phyloP scores from a whole-genome alignment of 495 filamentous ascomycete genomes.

The Symbiotaphrina buchneri region DNA sequence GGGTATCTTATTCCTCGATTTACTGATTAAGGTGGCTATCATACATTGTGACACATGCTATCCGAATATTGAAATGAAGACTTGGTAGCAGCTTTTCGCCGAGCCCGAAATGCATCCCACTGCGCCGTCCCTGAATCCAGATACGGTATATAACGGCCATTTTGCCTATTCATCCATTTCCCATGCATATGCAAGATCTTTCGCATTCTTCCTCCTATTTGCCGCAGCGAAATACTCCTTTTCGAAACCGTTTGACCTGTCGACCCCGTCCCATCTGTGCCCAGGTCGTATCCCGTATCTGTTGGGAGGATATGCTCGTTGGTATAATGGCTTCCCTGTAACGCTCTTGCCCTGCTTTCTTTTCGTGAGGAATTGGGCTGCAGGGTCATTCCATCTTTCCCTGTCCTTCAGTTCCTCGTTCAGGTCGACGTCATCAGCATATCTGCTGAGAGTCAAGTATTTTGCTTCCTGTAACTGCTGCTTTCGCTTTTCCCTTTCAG shows the following conservation, averaged over 20 bases:
- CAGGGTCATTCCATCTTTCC: conserved; percentile 85
- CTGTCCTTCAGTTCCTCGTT: conserved; percentile 59
- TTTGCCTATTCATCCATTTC: conserved; percentile 62
- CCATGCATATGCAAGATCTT: conserved; percentile 77
- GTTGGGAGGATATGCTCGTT: conserved; percentile 67
- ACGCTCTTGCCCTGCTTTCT: conserved; percentile 22
- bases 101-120: too few species aligned
- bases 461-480: conserved; percentile 53
- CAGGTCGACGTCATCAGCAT: conserved; percentile 57
- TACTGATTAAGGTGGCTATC: too few species aligned
- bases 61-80: too few species aligned
- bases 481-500: conserved; percentile 27
- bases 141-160: too few species aligned
- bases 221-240: conserved; percentile 77
- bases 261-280: conserved; percentile 92
- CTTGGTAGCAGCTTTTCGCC: too few species aligned
- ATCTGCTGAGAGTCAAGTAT: conserved; percentile 57
- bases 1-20: too few species aligned
- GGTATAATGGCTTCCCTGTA: conserved; percentile 53
- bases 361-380: conserved; percentile 49
- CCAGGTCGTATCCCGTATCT: conserved; percentile 85
- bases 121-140: neutral
- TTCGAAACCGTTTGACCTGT: conserved; percentile 86
- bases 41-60: too few species aligned
- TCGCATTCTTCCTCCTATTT: conserved; percentile 48